These are phyloP conservation scores for Perkinsus olseni DNA, from an alignment of 169 alveolate species.

Conservation along the genomic window DNA sequence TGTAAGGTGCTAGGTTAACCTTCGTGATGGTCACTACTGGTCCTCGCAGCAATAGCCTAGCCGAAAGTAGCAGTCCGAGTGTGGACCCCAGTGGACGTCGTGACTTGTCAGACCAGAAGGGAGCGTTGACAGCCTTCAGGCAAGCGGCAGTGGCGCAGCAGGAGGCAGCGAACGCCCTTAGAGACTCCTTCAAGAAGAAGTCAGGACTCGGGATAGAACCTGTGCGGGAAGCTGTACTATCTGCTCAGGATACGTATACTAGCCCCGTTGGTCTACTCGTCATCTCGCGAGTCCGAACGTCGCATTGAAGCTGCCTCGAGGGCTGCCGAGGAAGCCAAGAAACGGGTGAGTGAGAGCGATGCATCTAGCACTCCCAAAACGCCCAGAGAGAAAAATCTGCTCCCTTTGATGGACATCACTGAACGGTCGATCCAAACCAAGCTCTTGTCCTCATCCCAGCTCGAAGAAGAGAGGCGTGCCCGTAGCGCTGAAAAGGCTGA, in stretches of 20 bases:
- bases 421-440: too few relatives aligned
- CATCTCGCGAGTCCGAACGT: background rate
- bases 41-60: background rate
- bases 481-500: background rate
- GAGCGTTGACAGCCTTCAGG: background rate
- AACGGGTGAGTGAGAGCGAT: background rate
- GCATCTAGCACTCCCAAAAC: too few relatives aligned
- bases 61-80: background rate
- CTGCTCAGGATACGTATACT: background rate
- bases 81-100: background rate
- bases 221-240: background rate
- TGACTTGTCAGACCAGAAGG: background rate
- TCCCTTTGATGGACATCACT: too few relatives aligned
- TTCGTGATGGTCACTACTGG: background rate
- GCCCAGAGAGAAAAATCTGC: too few relatives aligned
- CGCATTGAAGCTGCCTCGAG: background rate
- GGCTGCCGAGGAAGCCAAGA: background rate
- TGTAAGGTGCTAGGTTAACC: too few relatives aligned
- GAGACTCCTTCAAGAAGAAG: background rate
- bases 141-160: background rate
- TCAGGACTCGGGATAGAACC: background rate
- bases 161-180: background rate
- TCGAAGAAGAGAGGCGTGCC: background rate
- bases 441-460: background rate
- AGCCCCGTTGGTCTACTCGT: background rate